phyloP scores from a whole-genome alignment of 176 grass and related monocot genomes.

The Areca catechu region DNA sequence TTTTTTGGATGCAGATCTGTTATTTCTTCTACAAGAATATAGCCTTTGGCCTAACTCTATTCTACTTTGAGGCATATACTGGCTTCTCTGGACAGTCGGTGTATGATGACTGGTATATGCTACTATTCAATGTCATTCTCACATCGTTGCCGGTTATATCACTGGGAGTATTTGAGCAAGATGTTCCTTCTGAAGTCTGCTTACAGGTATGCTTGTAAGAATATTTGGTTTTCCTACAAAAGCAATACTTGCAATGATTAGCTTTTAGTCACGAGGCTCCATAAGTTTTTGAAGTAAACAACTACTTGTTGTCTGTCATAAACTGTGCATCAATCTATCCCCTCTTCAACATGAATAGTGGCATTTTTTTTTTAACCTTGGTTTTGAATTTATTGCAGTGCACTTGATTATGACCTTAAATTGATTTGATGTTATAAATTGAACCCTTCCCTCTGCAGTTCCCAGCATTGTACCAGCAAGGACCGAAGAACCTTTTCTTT shows the following conservation, averaged over 20 bases:
- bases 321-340: no score
- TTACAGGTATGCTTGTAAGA: constrained; percentile 55
- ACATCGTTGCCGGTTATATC: constrained; percentile 96
- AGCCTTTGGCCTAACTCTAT: constrained; percentile 95
- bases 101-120: constrained; percentile 99
- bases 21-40: constrained; percentile 99
- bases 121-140: constrained; percentile 94
- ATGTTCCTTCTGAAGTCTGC: constrained; percentile 97
- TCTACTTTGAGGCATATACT: constrained; percentile 97
- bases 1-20: constrained; percentile 53
- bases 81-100: constrained; percentile 99
- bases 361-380: no score
- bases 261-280: no score
- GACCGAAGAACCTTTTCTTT: constrained; percentile 93
- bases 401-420: no score
- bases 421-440: no score
- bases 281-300: no score
- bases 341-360: no score
- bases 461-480: constrained; percentile 96
- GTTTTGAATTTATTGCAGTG: no score
- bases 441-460: constrained; percentile 43
- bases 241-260: no score
- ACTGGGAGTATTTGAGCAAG: constrained; percentile 96
- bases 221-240: no score
- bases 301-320: no score